Evolutionary conservation across 2,329 filamentous ascomycete species (phyloP).

Genomic region (Sporothrix globosa): DNA sequence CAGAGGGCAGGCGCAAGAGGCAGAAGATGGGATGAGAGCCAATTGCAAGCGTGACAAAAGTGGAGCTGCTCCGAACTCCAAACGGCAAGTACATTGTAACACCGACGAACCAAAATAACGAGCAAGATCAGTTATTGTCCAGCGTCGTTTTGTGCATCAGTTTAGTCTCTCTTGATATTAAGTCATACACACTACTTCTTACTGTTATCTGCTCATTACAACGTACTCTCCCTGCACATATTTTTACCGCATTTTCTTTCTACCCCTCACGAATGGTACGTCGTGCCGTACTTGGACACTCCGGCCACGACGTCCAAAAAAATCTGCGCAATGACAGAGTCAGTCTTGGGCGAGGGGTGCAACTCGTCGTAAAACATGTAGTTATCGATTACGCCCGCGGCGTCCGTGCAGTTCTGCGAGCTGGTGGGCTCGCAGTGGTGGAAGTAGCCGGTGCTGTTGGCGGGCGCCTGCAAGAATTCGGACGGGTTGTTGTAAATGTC

Average conservation of each 20-base stretch:
- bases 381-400: slow-evolving; percentile 54
- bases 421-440: slow-evolving; percentile 53
- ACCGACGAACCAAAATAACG: neutral
- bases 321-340: slow-evolving; percentile 36
- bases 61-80: neutral
- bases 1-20: slow-evolving; percentile 23
- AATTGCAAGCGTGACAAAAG: neutral
- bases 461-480: slow-evolving; percentile 64
- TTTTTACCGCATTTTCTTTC: slow-evolving; percentile 23
- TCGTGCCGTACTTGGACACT: slow-evolving; percentile 48
- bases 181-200: too few relatives aligned
- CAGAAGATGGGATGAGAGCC: neutral
- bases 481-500: slow-evolving; percentile 67
- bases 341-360: slow-evolving; percentile 68
- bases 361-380: slow-evolving; percentile 75
- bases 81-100: neutral
- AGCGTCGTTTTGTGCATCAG: neutral
- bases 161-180: neutral
- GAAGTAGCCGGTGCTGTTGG: slow-evolving; percentile 63
- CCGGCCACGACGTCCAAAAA: slow-evolving; percentile 49
- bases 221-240: neutral
- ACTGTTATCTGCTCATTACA: neutral
- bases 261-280: slow-evolving; percentile 15
- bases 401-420: slow-evolving; percentile 45
- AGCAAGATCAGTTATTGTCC: neutral